Base-by-base conservation (phyloP, 2,329 filamentous ascomycete genomes). In the Penicillium sp. region DNA sequence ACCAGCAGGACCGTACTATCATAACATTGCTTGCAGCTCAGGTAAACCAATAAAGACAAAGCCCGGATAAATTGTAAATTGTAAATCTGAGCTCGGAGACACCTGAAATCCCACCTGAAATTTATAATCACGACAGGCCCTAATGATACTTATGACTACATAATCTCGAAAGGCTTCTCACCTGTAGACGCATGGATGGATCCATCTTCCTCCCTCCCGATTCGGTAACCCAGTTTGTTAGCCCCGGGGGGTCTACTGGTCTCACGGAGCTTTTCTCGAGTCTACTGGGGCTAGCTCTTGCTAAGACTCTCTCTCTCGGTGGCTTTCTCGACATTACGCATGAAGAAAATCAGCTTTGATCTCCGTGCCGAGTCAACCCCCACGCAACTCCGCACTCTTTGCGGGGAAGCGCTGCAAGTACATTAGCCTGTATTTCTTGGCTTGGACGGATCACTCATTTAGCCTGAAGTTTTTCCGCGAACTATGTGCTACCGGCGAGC, bases 391-490 rank as follows among this genome's bases (percentile, higher is more conserved):
- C 57, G 40, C 57, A 34, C 27, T 49, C 12, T 45, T 58, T 60
- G 57, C 55, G 59, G 59, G 57, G 59, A 58, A 56, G 21, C 8
- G 29, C n/a, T 31, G 1, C 7, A 44, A 23, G n/a, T 21, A 44
- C 29, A 31, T 29, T 27, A 50, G 48, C 21, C 39, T 50, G 29
- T 50, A 39, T 32, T 54, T 1, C 18, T 38, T n/a, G 18, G 39
- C 39, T 46, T 50, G 29, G 12, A 41, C 16, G 27, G 29, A 47
- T 40, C 29, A 16, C 21, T 5, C 31, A 37, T 58, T 58, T 61
- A 61, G 59, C 57, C 59, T 58, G 59, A 61, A 60, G 38, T 48
- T 41, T 32, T 29, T 18, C 35, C 34, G 44, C n/a, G 6, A 54
- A 56, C 10, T 29, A 48, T 56, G 52, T 45, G 31, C 39, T 23